Evolutionary conservation across 768 basidiomycete genomes (phyloP).

Genomic region (Boletus sp.): DNA sequence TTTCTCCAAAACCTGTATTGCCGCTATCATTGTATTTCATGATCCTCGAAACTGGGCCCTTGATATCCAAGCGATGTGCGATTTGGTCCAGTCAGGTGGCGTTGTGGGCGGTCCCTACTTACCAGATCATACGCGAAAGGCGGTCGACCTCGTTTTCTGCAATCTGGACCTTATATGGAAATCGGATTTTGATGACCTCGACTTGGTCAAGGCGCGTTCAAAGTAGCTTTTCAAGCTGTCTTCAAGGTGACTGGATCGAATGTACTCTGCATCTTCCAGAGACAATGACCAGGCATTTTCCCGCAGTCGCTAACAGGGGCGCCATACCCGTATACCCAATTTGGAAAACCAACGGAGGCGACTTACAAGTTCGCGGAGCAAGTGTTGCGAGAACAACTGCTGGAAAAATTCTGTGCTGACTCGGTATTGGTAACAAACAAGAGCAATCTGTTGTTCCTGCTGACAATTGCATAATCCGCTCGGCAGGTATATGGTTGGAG

Average conservation of each 20-base stretch:
- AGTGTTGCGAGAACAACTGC: conserved; percentile 50
- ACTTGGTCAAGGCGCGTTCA: conserved; percentile 90
- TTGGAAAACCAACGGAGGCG: conserved; percentile 81
- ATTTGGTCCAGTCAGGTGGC: conserved; percentile 69
- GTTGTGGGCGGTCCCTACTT: conserved; percentile 56
- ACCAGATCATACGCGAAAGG: conserved; percentile 32
- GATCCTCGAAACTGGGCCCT: conserved; percentile 88
- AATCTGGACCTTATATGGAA: conserved; percentile 92
- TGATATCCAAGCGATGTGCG: conserved; percentile 72
- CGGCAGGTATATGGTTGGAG: conserved; percentile 89
- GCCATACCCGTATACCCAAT: conserved; percentile 71
- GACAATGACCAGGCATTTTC: conserved; percentile 6
- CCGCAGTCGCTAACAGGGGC: conserved; percentile 65
- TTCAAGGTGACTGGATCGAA: conserved; percentile 42
- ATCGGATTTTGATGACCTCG: conserved; percentile 74
- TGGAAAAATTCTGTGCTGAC: conserved; percentile 22
- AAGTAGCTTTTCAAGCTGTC: conserved; percentile 74
- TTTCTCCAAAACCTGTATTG: conserved; percentile 68
- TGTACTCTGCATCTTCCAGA: not conserved
- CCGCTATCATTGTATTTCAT: conserved; percentile 82
- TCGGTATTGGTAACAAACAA: conserved; percentile 48
- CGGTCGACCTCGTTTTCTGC: conserved; percentile 76
- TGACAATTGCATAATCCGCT: conserved; percentile 20
- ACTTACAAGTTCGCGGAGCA: conserved; percentile 81
- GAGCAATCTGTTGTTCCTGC: conserved; percentile 8